These are phyloP conservation scores for Phytopythium vexans DNA, from an alignment of 352 stramenopile species.

Conservation along the genomic window DNA sequence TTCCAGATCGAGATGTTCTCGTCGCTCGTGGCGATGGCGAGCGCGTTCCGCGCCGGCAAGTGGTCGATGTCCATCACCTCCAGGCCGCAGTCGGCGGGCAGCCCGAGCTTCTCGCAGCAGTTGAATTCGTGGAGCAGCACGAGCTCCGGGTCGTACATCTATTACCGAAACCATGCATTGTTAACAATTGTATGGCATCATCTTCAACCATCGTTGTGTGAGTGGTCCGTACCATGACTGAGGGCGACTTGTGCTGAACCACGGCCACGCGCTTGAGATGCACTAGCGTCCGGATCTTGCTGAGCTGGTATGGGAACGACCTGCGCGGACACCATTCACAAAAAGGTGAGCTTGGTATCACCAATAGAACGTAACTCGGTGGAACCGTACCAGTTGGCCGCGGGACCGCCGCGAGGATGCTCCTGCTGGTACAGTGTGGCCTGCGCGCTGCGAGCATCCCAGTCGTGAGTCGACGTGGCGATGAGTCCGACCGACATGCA, in stretches of 20 bases:
- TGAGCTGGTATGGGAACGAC: constrained; percentile 66
- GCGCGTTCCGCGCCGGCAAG: constrained; percentile 41
- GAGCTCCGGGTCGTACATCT: constrained; percentile 70
- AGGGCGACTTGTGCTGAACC: constrained; percentile 54
- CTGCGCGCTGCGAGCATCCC: constrained; percentile 1
- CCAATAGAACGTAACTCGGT: too few relatives aligned
- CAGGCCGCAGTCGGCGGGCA: constrained; percentile 2
- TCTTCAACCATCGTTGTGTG: neutral
- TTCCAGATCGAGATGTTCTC: constrained; percentile 60
- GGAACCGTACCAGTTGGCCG: too few relatives aligned
- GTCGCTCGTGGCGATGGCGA: constrained; percentile 55
- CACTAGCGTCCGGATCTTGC: constrained; percentile 39
- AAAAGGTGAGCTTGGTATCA: too few relatives aligned
- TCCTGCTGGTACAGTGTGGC: constrained; percentile 16
- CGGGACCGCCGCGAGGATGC: too few relatives aligned
- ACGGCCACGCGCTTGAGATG: constrained; percentile 52
- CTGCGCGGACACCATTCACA: constrained; percentile 24
- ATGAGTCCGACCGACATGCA: constrained; percentile 67
- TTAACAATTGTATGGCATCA: constrained; percentile 2
- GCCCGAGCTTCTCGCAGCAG: constrained; percentile 39
- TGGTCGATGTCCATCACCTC: constrained; percentile 62
- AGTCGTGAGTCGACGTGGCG: constrained; percentile 22
- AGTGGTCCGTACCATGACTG: constrained; percentile 38
- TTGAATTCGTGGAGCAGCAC: constrained; percentile 65
- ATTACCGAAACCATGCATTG: neutral